Conservation (phyloP, 768 basidiomycete genomes). For the Auricularia sp. region DNA sequence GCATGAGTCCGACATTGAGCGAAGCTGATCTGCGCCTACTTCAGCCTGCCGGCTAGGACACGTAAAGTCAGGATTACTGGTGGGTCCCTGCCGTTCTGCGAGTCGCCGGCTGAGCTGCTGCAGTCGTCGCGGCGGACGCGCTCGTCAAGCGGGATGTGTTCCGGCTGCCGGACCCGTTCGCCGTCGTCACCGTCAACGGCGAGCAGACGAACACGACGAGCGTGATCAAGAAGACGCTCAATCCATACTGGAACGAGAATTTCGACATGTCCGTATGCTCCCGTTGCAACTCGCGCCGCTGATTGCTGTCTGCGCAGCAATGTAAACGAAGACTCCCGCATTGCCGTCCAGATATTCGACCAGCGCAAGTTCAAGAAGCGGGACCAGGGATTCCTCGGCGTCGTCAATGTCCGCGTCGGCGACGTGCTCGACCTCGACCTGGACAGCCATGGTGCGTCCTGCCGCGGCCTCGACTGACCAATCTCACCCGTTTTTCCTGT, state of each 20-base stretch:
- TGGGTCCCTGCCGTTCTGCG: background rate
- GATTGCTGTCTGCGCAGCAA: slow-evolving; percentile 38
- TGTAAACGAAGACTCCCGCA: slow-evolving; percentile 95
- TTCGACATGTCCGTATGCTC: slow-evolving; percentile 75
- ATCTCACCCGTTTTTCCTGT: slow-evolving; percentile 7
- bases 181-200: slow-evolving; percentile 95
- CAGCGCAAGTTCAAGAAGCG: slow-evolving; percentile 98
- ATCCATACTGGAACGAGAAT: slow-evolving; percentile 96
- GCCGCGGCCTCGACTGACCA: background rate
- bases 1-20: background rate
- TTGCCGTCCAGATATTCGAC: slow-evolving; percentile 98
- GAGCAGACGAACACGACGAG: slow-evolving; percentile 96
- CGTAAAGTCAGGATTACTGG: slow-evolving; percentile 7
- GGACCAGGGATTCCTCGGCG: slow-evolving; percentile 96
- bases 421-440: slow-evolving; percentile 86
- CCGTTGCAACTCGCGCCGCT: background rate
- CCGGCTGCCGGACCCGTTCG: slow-evolving; percentile 93
- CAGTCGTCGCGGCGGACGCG: slow-evolving; percentile 93
- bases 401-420: slow-evolving; percentile 88
- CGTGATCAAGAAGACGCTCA: slow-evolving; percentile 91
- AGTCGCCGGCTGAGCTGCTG: background rate
- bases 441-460: slow-evolving; percentile 76
- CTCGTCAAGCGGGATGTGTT: slow-evolving; percentile 95
- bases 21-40: background rate
- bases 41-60: background rate